Evolutionary conservation across 257 asterid species (phyloP).

Genomic region (Solanum paucissectum): DNA sequence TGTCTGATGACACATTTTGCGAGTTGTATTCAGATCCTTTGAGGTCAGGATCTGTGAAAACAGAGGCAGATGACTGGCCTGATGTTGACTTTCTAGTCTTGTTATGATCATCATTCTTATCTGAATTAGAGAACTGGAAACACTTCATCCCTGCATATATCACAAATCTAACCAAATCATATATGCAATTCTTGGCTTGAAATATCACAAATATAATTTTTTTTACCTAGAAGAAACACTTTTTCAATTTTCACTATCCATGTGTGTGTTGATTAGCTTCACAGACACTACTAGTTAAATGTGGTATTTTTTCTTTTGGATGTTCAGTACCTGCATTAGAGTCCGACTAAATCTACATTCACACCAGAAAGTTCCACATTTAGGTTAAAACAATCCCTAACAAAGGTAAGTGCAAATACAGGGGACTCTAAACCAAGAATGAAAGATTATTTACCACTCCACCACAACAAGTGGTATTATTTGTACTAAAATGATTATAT

Average conservation of each 20-base stretch:
- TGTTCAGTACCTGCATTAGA: no score
- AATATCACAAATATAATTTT: neutral
- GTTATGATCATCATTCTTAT: conserved; percentile 28
- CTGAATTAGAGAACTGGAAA: conserved; percentile 30
- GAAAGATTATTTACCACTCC: no score
- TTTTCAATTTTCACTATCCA: neutral
- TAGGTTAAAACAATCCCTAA: no score
- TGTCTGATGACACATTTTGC: conserved; percentile 52
- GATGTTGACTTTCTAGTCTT: conserved; percentile 38
- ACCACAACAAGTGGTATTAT: no score
- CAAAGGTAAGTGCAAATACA: no score
- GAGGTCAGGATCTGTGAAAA: conserved; percentile 38
- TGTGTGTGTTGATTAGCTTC: neutral
- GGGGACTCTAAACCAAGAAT: no score
- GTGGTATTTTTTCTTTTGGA: neutral
- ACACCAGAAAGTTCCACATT: no score
- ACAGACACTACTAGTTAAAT: neutral
- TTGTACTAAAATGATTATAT: neutral
- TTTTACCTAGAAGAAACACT: neutral
- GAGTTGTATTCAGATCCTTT: conserved; percentile 46
- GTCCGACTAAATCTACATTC: neutral
- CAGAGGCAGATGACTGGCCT: conserved; percentile 29
- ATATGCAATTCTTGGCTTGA: neutral
- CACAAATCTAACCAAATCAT: neutral
- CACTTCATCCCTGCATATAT: conserved; percentile 42